Percentiles rank a stretch among this genome's conserved stretches.
phyloP scores from a whole-genome alignment of 2,329 filamentous ascomycete genomes.

The Zasmidium citrigriseum region DNA sequence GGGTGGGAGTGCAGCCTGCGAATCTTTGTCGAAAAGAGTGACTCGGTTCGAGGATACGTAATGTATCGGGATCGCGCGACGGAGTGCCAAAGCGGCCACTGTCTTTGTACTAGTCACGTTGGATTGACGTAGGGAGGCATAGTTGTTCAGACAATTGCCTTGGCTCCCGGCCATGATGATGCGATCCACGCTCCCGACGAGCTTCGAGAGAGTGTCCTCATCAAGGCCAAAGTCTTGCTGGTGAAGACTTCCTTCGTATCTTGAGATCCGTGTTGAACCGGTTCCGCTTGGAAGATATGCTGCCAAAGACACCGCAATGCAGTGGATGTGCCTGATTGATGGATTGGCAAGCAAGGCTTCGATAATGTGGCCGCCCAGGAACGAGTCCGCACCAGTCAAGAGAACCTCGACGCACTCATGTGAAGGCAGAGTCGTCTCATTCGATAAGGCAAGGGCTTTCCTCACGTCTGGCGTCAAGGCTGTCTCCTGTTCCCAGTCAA shows the following conservation, averaged over 20 bases:
- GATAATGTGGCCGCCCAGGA: conserved; percentile 44
- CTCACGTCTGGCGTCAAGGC: conserved; percentile 10
- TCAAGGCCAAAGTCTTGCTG: conserved; percentile 42
- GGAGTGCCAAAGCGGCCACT: conserved; percentile 8
- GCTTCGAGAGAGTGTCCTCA: conserved; percentile 25
- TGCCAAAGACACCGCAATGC: conserved; percentile 42
- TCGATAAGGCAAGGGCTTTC: neutral
- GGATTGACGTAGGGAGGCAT: conserved; percentile 26
- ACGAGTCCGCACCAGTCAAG: conserved; percentile 46
- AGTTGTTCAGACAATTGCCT: conserved; percentile 31
- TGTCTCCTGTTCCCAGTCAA: conserved; percentile 47
- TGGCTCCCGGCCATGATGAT: conserved; percentile 30
- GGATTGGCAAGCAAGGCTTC: conserved; percentile 35
- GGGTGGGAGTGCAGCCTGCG: conserved; percentile 13
- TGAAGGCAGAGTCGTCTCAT: too few relatives aligned
- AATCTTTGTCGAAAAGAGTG: conserved; percentile 12
- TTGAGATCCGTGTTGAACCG: conserved; percentile 41
- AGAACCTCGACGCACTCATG: conserved; percentile 23
- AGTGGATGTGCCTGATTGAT: conserved; percentile 43
- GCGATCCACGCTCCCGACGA: conserved; percentile 39
- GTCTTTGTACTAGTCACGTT: conserved; percentile 27
- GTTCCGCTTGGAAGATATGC: conserved; percentile 21
- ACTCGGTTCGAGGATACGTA: conserved; percentile 24
- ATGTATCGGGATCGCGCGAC: conserved; percentile 23
- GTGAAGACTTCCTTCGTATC: conserved; percentile 14